Percentiles rank a stretch among this genome's conserved stretches.
Conservation (phyloP, 495 filamentous ascomycete species). For the Paragyromitra xinjiangensis region DNA sequence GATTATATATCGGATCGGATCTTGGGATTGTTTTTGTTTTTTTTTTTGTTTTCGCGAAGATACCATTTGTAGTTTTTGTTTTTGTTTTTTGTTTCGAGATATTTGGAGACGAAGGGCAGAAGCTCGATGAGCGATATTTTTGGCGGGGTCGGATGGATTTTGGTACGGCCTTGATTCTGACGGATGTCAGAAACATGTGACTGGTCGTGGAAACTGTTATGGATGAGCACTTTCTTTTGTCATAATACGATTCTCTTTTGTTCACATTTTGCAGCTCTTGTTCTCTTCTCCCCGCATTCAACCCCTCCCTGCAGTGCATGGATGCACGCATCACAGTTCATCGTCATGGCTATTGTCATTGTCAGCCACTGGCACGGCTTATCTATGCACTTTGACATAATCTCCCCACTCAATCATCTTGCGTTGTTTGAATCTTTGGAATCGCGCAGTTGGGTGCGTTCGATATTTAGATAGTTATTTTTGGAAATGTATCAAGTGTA, state of each 20-base stretch:
- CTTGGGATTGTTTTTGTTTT: conserved; percentile 34
- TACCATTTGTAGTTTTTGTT: conserved; percentile 51
- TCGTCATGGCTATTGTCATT: conserved; percentile 36
- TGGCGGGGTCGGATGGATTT: conserved; percentile 19
- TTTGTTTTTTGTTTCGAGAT: conserved; percentile 31
- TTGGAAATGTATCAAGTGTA: conserved; percentile 34
- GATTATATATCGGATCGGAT: conserved; percentile 50
- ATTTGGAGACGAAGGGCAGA: conserved; percentile 8
- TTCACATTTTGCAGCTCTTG: conserved; percentile 36
- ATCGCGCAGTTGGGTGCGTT: conserved; percentile 25
- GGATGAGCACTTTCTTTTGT: conserved; percentile 50
- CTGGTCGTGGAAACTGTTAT: conserved; percentile 34
- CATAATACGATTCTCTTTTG: conserved; percentile 54
- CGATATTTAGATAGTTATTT: conserved; percentile 33
- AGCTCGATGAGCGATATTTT: conserved; percentile 43
- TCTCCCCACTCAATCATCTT: conserved; percentile 43
- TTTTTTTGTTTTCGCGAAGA: conserved; percentile 48
- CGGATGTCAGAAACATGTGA: conserved; percentile 36
- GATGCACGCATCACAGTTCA: conserved; percentile 45
- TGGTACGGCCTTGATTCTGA: conserved; percentile 40
- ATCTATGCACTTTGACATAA: conserved; percentile 43
- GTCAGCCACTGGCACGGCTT: conserved; percentile 39
- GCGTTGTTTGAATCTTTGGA: conserved; percentile 36
- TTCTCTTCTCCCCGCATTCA: conserved; percentile 40
- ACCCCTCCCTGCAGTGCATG: conserved; percentile 45